Percentiles rank a stretch among this genome's conserved stretches.
phyloP scores from a whole-genome alignment of 192 early-diverging fungal genomes.

The Rhizophagus clarus region DNA sequence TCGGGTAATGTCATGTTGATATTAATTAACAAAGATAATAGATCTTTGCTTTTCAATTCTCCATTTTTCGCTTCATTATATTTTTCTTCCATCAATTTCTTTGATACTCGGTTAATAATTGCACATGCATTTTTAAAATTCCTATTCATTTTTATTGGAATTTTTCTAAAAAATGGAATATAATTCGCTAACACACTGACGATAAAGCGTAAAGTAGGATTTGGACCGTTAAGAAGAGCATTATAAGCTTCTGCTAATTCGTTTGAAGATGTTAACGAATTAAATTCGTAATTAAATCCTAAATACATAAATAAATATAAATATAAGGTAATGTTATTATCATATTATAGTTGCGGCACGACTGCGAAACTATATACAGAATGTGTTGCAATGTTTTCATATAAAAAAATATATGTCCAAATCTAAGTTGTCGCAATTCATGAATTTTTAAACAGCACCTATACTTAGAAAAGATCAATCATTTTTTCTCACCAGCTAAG shows the following conservation, averaged over 20 bases:
- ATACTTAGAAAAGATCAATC: neutral
- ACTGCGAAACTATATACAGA: too few relatives aligned
- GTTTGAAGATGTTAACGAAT: conserved; percentile 41
- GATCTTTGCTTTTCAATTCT: conserved; percentile 37
- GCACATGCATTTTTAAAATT: conserved; percentile 22
- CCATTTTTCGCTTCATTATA: conserved; percentile 27
- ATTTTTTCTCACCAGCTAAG: conserved; percentile 32
- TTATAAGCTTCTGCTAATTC: conserved; percentile 50
- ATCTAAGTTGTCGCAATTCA: neutral
- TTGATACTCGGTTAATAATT: conserved; percentile 39
- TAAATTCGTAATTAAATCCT: conserved; percentile 53
- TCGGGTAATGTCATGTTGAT: conserved; percentile 44
- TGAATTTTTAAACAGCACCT: neutral
- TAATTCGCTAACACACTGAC: conserved; percentile 37
- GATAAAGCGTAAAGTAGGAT: conserved; percentile 15
- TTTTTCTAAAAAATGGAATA: conserved; percentile 27
- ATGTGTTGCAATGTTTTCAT: too few relatives aligned
- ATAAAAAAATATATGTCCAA: too few relatives aligned
- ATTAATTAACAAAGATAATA: conserved; percentile 48
- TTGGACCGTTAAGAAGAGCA: conserved; percentile 26
- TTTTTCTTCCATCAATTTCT: conserved; percentile 42
- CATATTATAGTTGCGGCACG: too few relatives aligned
- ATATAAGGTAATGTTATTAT: too few relatives aligned
- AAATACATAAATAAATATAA: neutral
- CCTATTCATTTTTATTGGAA: conserved; percentile 35